These are phyloP conservation scores for Toxicodendron radicans DNA, from an alignment of 345 rosid genomes.

Conservation along the genomic window DNA sequence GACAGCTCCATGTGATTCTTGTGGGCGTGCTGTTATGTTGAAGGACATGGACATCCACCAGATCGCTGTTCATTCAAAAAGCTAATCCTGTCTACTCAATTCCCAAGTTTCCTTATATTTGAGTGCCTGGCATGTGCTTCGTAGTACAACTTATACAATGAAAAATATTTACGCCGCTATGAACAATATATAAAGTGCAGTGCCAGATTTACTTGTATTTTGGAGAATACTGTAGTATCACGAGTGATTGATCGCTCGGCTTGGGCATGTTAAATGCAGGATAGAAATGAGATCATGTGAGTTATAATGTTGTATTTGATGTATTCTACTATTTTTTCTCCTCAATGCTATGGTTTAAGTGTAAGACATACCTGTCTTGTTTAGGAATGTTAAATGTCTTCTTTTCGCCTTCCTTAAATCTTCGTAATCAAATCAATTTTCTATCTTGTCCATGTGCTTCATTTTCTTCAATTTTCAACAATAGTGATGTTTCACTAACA, in stretches of 20 bases:
- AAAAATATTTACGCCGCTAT: not conserved
- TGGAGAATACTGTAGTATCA: not conserved
- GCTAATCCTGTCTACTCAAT: slow-evolving; percentile 23
- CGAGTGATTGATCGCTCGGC: not conserved
- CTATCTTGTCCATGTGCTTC: not conserved
- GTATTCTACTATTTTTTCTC: not conserved
- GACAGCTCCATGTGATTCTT: slow-evolving; percentile 90
- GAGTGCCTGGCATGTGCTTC: not conserved
- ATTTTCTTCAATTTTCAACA: not conserved
- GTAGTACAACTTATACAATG: not conserved
- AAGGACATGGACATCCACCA: slow-evolving; percentile 99
- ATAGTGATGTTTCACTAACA: not conserved
- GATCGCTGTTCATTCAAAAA: slow-evolving; percentile 81
- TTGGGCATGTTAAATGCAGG: slow-evolving; percentile 1
- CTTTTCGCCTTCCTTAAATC: not conserved
- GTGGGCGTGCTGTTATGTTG: slow-evolving; percentile 93
- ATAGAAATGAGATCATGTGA: slow-evolving; percentile 10
- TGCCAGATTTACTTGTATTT: not conserved
- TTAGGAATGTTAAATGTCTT: not conserved
- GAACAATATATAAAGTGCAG: not conserved
- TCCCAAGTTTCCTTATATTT: not conserved
- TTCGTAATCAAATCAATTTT: not conserved
- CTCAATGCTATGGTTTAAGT: not conserved
- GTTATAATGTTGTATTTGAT: slow-evolving; percentile 9
- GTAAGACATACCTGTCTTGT: slow-evolving; percentile 5